Base-by-base conservation (phyloP, 495 filamentous ascomycete species). In the Pseudevernia furfuracea region DNA sequence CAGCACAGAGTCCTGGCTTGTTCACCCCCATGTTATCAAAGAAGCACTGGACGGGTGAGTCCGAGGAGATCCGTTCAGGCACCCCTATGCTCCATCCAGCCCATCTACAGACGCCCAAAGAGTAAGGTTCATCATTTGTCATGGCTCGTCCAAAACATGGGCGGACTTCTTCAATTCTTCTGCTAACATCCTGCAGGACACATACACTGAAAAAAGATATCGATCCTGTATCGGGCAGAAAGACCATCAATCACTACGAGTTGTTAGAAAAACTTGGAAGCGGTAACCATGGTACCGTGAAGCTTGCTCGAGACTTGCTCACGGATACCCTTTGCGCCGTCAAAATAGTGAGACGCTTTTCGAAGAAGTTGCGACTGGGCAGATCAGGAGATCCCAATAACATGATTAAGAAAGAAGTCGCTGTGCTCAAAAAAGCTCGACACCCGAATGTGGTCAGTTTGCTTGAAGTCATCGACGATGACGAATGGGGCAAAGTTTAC, bases 281-380 rank as follows among this genome's bases (percentile, higher is more conserved):
- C 49, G 94, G 94, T 46, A 88, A 94, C 64, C 94, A 99, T 74
- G 94, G 94, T 64, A 98, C 97, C 75, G 94, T 98, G 61, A 98
- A 98, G 77, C 80, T 96, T 46, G 95, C 91, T 38, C 82, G 88
- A 49, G 90, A 96, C 70, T 74, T 89, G 11, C 79, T 84, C 39
- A 92, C 86, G 0, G 84, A 84, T 61, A 89, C 95, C 62, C 84
- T 87, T 68, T 92, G 97, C 7, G 94, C 94, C 23, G 96, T 99
- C 80, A 99, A 97, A 76, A 97, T 99, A 69, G 94, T 99, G 34
- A 90, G 96, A 55, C 82, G 94, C n/a, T 93, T 90, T 70, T 92
- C 95, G 60, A 96, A 92, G 74, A 90, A 89, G 65, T 86, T 92
- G 44, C 89, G 92, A 19, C 80, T 99, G n/a, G 94, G 95, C 28